Evolutionary conservation across 2,329 filamentous ascomycete genomes (phyloP).

Genomic region (Pseudogymnoascus sp.): DNA sequence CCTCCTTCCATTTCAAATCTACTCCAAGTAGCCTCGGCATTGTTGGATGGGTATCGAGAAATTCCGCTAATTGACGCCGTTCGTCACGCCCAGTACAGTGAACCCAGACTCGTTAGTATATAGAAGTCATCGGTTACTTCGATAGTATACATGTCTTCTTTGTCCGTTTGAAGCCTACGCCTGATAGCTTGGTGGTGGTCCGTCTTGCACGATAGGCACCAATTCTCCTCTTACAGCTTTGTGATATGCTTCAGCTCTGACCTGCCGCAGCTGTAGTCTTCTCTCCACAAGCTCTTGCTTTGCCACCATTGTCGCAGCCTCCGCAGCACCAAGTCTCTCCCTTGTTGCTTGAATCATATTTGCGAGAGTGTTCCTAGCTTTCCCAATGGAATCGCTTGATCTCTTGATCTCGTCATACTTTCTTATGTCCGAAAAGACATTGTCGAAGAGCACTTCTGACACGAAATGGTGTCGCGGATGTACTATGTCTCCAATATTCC

Average conservation of each 20-base stretch:
- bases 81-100: no score
- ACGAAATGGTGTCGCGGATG: conserved; percentile 40
- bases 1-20: no score
- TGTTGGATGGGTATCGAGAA: no score
- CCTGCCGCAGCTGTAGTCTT: conserved; percentile 35
- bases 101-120: no score
- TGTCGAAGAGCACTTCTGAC: conserved; percentile 46
- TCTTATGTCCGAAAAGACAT: conserved; percentile 43
- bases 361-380: conserved; percentile 29
- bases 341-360: conserved; percentile 29
- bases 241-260: conserved; percentile 37
- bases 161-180: not conserved
- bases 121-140: no score
- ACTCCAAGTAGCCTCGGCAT: no score
- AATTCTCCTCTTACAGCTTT: conserved; percentile 20
- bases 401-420: conserved; percentile 45
- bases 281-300: conserved; percentile 30
- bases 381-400: conserved; percentile 32
- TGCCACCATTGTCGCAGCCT: conserved; percentile 25
- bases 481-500: conserved; percentile 31
- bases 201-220: not conserved
- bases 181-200: not conserved
- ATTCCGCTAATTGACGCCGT: no score
- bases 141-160: not conserved
- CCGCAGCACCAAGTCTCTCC: conserved; percentile 25